A percentile compares a stretch with the other conserved stretches of the same genome.
These are phyloP conservation scores for Cyathus striatus DNA, from an alignment of 768 basidiomycete species.

Conservation along the genomic window DNA sequence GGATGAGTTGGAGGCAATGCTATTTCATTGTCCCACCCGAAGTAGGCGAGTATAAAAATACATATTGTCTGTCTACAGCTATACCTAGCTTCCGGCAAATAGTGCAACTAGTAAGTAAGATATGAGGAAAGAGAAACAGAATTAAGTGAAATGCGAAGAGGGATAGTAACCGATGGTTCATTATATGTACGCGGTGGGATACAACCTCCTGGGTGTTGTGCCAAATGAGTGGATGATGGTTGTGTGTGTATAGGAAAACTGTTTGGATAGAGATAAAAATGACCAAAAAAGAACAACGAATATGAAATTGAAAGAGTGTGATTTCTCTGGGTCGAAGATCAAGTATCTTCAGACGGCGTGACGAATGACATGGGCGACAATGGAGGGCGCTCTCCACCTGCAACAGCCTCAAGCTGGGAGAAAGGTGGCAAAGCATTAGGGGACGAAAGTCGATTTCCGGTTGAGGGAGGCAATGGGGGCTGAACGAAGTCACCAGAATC, in stretches of 20 bases:
- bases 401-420: slow-evolving; percentile 78
- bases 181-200: slow-evolving; percentile 31
- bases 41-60: slow-evolving; percentile 44
- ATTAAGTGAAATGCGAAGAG: slow-evolving; percentile 3
- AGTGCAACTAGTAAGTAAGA: slow-evolving; percentile 33
- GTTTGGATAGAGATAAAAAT: slow-evolving; percentile 11
- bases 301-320: slow-evolving; percentile 22
- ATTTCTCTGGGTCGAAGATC: slow-evolving; percentile 21
- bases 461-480: slow-evolving; percentile 41
- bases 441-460: slow-evolving; percentile 23
- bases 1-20: no score
- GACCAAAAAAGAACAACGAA: slow-evolving; percentile 14
- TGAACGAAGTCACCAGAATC: slow-evolving; percentile 26
- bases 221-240: slow-evolving; percentile 21
- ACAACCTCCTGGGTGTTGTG: slow-evolving; percentile 39
- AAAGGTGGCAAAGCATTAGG: slow-evolving; percentile 67
- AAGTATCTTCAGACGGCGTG: slow-evolving; percentile 41
- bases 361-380: slow-evolving; percentile 71
- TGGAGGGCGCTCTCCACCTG: slow-evolving; percentile 62
- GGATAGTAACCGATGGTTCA: slow-evolving; percentile 28
- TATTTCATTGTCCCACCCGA: slow-evolving; percentile 11
- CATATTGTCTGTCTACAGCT: slow-evolving; percentile 47
- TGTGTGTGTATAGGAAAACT: slow-evolving; percentile 11
- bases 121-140: slow-evolving; percentile 18
- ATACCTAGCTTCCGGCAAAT: slow-evolving; percentile 44